Evolutionary conservation across 139 green algal genomes (phyloP), one percentile per base, ranked within the genome.

Genomic region (Mesotaenium endlicherianum): DNA sequence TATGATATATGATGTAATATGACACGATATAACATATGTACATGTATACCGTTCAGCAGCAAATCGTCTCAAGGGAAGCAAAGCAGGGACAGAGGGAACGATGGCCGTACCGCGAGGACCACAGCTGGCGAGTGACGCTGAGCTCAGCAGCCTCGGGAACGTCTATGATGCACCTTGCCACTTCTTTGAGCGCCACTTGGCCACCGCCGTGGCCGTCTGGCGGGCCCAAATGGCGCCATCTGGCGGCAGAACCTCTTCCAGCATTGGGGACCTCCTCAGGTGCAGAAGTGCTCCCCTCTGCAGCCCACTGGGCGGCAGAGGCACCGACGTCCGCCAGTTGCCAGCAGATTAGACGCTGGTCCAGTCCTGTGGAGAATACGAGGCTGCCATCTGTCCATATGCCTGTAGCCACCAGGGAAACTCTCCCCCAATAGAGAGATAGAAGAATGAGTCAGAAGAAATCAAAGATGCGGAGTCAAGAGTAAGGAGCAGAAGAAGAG

Each of bases 331-430:
- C 11, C 64, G 17, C 17, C n/a, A 84, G 59, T 16, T 49, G n/a
- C 80, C 80, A 86, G 55, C 80, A 86, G 68, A 70, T 59, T 31
- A 86, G 55, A n/a, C 80, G 60, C 47, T 86, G 80, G 31, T 86
- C 80, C 3, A 86, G 40, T 2, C 80, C 80, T 17, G 31, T 26
- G 14, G 80, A 86, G 47, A 86, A 68, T 6, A 70, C 70, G 20
- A 31, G 31, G 16, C 20, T 1, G 3, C 80, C 80, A 57, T 86
- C 69, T n/a, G 80, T 86, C 80, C 80, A 86, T 31, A 86, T 86
- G 41, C 69, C 80, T 86, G 80, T 6, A 49, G 60, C 0, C 30
- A 2, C n/a, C n/a, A n/a, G n/a, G n/a, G 47, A 14, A 8, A 58
- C 14, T 8, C 8, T 58, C 8, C 8, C 47, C 47, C 8, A 14